phyloP scores from a whole-genome alignment of 2,329 filamentous ascomycete genomes.

The Aspergillus persii region DNA sequence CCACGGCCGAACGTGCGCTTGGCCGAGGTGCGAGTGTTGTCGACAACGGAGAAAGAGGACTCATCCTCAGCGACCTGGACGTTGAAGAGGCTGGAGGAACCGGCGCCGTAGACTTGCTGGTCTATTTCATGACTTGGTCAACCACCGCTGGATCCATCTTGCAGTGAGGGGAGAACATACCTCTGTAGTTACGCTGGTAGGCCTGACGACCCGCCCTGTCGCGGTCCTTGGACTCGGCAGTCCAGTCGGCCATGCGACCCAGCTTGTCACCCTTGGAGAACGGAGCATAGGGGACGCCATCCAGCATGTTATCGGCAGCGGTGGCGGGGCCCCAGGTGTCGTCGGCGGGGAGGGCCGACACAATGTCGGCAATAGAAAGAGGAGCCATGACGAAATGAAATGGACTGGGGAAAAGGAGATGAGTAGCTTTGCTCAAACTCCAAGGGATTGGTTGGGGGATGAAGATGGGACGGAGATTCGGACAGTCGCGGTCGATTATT shows the following conservation, averaged over 20 bases:
- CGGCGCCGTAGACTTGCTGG: slow-evolving; percentile 94
- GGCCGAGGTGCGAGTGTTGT: slow-evolving; percentile 82
- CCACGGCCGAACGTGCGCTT: slow-evolving; percentile 83
- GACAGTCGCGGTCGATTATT: slow-evolving; percentile 3
- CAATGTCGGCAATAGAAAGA: slow-evolving; percentile 62
- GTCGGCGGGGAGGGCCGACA: slow-evolving; percentile 68
- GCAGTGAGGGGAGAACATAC: slow-evolving; percentile 48
- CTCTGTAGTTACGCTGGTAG: slow-evolving; percentile 91
- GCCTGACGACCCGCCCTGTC: slow-evolving; percentile 76
- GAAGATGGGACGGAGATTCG: background rate
- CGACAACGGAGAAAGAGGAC: slow-evolving; percentile 95
- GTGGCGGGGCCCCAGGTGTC: slow-evolving; percentile 85
- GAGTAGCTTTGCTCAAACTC: background rate
- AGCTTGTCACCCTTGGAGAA: slow-evolving; percentile 99
- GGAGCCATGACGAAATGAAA: slow-evolving; percentile 45
- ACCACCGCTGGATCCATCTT: background rate
- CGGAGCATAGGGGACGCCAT: slow-evolving; percentile 94
- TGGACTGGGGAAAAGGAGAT: slow-evolving; percentile 3
- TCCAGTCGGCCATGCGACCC: slow-evolving; percentile 99
- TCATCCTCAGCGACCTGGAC: slow-evolving; percentile 93
- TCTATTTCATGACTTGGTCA: slow-evolving; percentile 52
- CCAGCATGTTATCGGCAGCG: slow-evolving; percentile 80
- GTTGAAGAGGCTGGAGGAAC: slow-evolving; percentile 81
- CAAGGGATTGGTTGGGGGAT: background rate
- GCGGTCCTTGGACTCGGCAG: slow-evolving; percentile 74